These are phyloP conservation scores for Talaromyces sp. DNA, from an alignment of 2,329 filamentous ascomycete genomes.

Conservation along the genomic window DNA sequence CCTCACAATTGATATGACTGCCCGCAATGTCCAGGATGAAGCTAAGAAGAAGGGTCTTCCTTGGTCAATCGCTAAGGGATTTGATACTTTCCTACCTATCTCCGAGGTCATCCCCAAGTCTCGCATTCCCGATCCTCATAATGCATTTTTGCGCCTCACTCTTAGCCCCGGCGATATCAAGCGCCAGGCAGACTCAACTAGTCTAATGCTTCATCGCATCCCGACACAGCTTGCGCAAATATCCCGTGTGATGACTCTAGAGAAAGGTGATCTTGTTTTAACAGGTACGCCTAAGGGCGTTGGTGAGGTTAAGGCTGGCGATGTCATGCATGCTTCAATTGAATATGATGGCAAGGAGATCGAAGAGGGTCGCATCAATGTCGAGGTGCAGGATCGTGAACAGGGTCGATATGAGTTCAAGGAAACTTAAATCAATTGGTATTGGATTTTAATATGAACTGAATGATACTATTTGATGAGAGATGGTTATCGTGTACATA, in stretches of 20 bases:
- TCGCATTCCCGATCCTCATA: constrained; percentile 81
- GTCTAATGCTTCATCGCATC: constrained; percentile 90
- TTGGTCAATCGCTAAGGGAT: constrained; percentile 96
- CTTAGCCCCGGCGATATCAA: constrained; percentile 70
- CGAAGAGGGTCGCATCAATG: constrained; percentile 81
- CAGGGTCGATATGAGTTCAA: constrained; percentile 72
- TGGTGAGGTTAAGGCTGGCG: constrained; percentile 79
- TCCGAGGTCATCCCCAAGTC: constrained; percentile 78
- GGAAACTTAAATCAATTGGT: constrained; percentile 58
- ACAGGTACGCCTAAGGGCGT: constrained; percentile 97
- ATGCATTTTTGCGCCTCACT: constrained; percentile 80
- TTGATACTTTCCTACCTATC: constrained; percentile 94
- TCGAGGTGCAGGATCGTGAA: constrained; percentile 78
- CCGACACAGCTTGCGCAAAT: constrained; percentile 88
- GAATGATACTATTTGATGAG: no score
- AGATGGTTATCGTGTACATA: no score
- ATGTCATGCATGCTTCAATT: constrained; percentile 83
- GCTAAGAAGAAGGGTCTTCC: constrained; percentile 96
- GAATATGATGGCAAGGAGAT: constrained; percentile 79
- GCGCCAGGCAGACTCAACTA: constrained; percentile 85
- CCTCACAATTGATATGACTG: constrained; percentile 95
- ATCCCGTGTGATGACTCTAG: constrained; percentile 89
- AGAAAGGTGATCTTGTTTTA: constrained; percentile 87
- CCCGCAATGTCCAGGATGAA: constrained; percentile 91
- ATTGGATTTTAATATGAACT: no score